Percentiles rank a stretch among this genome's conserved stretches.
These are phyloP conservation scores for Fusarium decemcellulare DNA, from an alignment of 2,329 filamentous ascomycete genomes.

Conservation along the genomic window DNA sequence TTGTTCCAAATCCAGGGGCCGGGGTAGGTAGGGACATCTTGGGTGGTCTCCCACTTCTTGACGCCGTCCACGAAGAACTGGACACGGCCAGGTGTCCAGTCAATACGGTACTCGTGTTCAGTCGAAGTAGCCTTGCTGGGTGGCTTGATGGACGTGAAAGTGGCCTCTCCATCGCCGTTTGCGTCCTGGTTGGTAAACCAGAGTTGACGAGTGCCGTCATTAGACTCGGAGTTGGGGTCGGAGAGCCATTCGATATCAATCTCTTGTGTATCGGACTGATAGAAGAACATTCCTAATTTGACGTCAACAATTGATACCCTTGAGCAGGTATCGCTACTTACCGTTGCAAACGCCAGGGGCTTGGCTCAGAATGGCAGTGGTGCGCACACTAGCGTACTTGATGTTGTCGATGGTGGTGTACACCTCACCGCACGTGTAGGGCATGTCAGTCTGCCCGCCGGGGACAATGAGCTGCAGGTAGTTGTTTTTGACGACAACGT, in stretches of 20 bases:
- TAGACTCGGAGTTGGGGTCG: conserved; percentile 45
- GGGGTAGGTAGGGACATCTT: conserved; percentile 43
- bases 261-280: conserved; percentile 46
- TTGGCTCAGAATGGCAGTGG: conserved; percentile 47
- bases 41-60: conserved; percentile 44
- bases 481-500: conserved; percentile 42
- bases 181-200: conserved; percentile 52
- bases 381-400: conserved; percentile 48
- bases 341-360: conserved; percentile 50
- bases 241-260: conserved; percentile 53
- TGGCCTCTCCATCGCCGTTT: conserved; percentile 36
- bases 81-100: conserved; percentile 47
- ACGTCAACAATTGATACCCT: not conserved
- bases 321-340: conserved; percentile 7
- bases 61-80: conserved; percentile 47
- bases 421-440: conserved; percentile 44
- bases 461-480: conserved; percentile 49
- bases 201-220: conserved; percentile 43
- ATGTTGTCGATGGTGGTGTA: conserved; percentile 46
- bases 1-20: conserved; percentile 52
- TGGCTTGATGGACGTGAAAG: conserved; percentile 29
- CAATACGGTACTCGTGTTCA: conserved; percentile 51
- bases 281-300: conserved; percentile 49
- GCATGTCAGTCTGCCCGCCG: conserved; percentile 44
- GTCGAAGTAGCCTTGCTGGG: conserved; percentile 41